Evolutionary conservation across 2,329 filamentous ascomycete genomes (phyloP).

Genomic region (Botrytis elliptica): DNA sequence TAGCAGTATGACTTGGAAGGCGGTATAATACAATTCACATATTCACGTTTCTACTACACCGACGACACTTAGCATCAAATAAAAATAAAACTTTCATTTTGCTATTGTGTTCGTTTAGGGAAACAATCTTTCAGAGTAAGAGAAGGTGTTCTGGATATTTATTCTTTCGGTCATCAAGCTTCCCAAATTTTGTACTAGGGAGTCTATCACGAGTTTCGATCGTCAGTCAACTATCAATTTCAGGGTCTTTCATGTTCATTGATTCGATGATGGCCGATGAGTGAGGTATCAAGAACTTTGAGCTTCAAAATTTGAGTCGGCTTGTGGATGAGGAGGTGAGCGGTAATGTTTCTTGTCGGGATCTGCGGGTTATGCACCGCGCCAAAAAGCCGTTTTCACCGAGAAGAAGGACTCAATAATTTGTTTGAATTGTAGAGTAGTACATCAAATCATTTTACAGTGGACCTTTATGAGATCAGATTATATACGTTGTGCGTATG

Average conservation of each 20-base stretch:
- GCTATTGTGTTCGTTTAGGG: too few species aligned
- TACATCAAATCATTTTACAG: not conserved
- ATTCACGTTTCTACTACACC: too few species aligned
- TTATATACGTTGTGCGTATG: not conserved
- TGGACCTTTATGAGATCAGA: too few species aligned
- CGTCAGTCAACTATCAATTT: conserved; percentile 27
- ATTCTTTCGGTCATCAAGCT: not conserved
- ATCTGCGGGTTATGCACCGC: not conserved
- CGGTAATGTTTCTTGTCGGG: not conserved
- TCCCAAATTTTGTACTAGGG: not conserved
- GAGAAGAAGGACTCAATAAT: not conserved
- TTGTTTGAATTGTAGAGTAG: not conserved
- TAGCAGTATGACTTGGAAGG: not conserved
- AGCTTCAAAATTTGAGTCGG: not conserved
- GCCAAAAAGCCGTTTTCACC: too few species aligned
- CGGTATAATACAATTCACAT: too few species aligned
- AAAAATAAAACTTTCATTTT: too few species aligned
- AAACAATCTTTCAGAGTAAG: too few species aligned
- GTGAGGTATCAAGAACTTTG: not conserved
- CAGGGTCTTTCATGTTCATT: conserved; percentile 1
- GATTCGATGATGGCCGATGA: too few species aligned
- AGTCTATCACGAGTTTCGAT: conserved; percentile 27
- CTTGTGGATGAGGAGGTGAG: not conserved
- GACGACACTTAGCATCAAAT: too few species aligned
- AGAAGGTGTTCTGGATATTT: too few species aligned